Percentiles rank a stretch among this genome's conserved stretches.
Conservation (phyloP, 164 flowering plant genomes). For the Platanus orientalis region DNA sequence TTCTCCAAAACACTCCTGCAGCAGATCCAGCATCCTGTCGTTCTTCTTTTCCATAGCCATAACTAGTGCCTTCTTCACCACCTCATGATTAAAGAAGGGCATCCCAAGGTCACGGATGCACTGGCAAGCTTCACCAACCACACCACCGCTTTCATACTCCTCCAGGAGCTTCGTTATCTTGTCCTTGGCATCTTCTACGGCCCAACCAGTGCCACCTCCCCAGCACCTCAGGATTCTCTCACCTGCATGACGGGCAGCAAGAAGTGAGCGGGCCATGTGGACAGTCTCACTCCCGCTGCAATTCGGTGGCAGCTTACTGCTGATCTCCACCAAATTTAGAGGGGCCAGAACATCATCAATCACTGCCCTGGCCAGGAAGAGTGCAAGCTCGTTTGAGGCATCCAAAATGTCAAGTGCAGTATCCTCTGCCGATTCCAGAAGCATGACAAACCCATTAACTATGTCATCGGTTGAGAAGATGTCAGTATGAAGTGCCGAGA, state of each 20-base stretch:
- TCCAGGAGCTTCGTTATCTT: slow-evolving; percentile 85
- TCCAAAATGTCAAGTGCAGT: slow-evolving; percentile 90
- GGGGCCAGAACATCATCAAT: slow-evolving; percentile 95
- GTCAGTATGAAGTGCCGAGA: slow-evolving; percentile 84
- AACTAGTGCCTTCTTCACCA: slow-evolving; percentile 89
- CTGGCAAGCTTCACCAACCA: slow-evolving; percentile 78
- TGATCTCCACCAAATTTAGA: slow-evolving; percentile 78
- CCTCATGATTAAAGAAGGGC: slow-evolving; percentile 98
- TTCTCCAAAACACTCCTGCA: slow-evolving; percentile 74
- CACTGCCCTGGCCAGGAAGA: slow-evolving; percentile 91
- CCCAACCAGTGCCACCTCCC: slow-evolving; percentile 99
- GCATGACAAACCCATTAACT: slow-evolving; percentile 84
- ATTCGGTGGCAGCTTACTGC: slow-evolving; percentile 52
- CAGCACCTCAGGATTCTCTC: slow-evolving; percentile 96
- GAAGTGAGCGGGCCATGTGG: slow-evolving; percentile 66
- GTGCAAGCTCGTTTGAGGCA: slow-evolving; percentile 90
- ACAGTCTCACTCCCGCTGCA: slow-evolving; percentile 89
- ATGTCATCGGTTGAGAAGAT: slow-evolving; percentile 89
- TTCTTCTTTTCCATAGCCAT: slow-evolving; percentile 99
- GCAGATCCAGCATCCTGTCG: slow-evolving; percentile 77
- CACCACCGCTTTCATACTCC: slow-evolving; percentile 95
- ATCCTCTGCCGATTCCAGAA: slow-evolving; percentile 92
- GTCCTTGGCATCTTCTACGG: slow-evolving; percentile 98
- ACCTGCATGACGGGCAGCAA: slow-evolving; percentile 94
- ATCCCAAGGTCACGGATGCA: slow-evolving; percentile 92